Evolutionary conservation across 805 yeast species (phyloP), one percentile per base, ranked within the genome.

Genomic region (Saturnispora besseyi): DNA sequence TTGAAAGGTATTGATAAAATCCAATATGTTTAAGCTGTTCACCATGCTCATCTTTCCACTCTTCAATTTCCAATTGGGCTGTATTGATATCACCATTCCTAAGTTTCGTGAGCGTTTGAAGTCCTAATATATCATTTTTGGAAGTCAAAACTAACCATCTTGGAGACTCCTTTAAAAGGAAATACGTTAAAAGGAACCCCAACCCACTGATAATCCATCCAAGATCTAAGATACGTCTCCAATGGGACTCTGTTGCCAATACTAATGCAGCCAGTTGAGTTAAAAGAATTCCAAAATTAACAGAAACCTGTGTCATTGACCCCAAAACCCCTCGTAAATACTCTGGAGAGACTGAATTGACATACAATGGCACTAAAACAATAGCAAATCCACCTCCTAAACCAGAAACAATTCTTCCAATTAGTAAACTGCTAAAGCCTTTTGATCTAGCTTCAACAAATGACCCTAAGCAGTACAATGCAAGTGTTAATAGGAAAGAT

Each of bases 351-450:
- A 89, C 75, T 65, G 89, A 96, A 61, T 81, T 84, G 58, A 93
- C 79, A 56, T 79, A 82, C 53, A 93, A 65, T 0, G 98, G 95
- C 0, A 89, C 84, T 15, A 86, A 80, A 3, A 93, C 98, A 51
- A 93, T 76, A 1, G 91, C 83, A 11, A 82, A 72, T 4, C 99
- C 99, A 7, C 96, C 95, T 1, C 86, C 95, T 2, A 88, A 45
- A 0, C 99, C 99, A 18, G 87, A 77, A 4, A 87, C 57, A 49
- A 88, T 74, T 51, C 99, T 74, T 0, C 97, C 97, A 12, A 77
- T 4, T 11, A 79, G 59, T 53, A 91, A 64, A 1, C 61, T 53
- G 3, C 46, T 4, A 53, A 75, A 76, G 10, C 69, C 58, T 44
- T 72, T 66, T 5, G 85, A 70, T 7, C 68, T 52, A 12, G 81